Percentiles rank a stretch among this genome's conserved stretches.
Conservation (phyloP, 129 eudicot genomes). For the Scalesia atractyloides region DNA sequence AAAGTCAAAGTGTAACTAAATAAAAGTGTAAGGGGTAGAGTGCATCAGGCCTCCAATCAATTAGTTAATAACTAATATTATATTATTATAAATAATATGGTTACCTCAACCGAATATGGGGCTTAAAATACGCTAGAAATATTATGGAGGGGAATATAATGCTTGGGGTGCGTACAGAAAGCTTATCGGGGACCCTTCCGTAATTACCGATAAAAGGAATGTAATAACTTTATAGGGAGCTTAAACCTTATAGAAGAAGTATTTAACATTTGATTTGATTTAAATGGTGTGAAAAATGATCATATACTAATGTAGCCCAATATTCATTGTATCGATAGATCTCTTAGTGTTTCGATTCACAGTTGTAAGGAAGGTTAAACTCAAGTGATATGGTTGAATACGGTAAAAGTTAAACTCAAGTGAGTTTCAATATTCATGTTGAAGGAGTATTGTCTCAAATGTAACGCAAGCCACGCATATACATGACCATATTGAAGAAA, state of each 20-base stretch:
- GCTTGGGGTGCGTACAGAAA: conserved; percentile 15
- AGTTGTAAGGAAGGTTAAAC: too few species aligned
- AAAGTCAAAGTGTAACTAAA: conserved; percentile 6
- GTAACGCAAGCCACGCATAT: too few species aligned
- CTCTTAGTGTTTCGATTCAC: too few species aligned
- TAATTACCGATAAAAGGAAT: background rate
- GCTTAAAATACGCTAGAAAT: conserved; percentile 24
- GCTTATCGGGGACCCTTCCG: background rate
- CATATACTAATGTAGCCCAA: too few species aligned
- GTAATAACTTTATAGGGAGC: background rate
- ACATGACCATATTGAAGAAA: too few species aligned
- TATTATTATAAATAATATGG: background rate
- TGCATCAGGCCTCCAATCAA: background rate
- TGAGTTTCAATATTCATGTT: too few species aligned
- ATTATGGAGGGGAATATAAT: conserved; percentile 12
- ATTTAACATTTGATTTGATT: too few species aligned
- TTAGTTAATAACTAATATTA: conserved; percentile 15
- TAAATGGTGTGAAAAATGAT: too few species aligned
- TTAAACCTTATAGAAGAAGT: background rate
- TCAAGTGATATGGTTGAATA: too few species aligned
- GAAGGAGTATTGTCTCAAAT: too few species aligned
- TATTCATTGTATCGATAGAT: too few species aligned
- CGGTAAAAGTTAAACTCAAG: too few species aligned
- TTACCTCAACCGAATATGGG: conserved; percentile 19
- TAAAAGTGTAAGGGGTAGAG: conserved; percentile 18